These are phyloP conservation scores for Fusarium heterosporum DNA, from an alignment of 2,329 filamentous ascomycete genomes.

Conservation along the genomic window DNA sequence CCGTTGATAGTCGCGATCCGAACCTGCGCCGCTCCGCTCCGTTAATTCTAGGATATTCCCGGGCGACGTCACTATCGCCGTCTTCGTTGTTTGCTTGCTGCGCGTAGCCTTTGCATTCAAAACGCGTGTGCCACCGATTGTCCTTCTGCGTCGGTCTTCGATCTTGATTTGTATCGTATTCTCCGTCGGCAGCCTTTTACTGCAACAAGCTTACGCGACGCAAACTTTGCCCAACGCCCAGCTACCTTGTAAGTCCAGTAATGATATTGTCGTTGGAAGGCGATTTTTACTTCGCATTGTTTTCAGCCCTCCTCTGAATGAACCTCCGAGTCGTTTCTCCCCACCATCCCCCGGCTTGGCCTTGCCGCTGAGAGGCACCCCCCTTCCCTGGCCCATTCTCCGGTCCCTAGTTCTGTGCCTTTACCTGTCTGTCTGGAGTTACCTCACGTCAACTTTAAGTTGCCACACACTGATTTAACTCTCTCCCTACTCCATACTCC, in stretches of 20 bases:
- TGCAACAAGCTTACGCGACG: constrained; percentile 23
- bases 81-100: constrained; percentile 32
- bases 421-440: constrained; percentile 13
- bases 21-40: constrained; percentile 44
- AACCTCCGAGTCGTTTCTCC: constrained; percentile 32
- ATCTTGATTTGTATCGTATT: constrained; percentile 32
- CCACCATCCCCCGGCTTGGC: constrained; percentile 18
- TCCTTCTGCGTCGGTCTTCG: constrained; percentile 32
- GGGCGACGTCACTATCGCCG: constrained; percentile 27
- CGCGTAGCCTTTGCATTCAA: constrained; percentile 29
- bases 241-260: constrained; percentile 29
- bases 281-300: constrained; percentile 9
- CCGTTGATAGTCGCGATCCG: constrained; percentile 33
- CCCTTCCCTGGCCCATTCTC: constrained; percentile 41
- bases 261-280: constrained; percentile 21
- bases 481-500: constrained; percentile 21
- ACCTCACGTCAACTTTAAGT: constrained; percentile 20
- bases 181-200: constrained; percentile 29
- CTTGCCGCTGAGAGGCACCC: constrained; percentile 38
- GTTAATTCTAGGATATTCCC: constrained; percentile 38
- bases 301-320: background rate
- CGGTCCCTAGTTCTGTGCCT: constrained; percentile 18
- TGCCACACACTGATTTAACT: constrained; percentile 39
- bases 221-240: constrained; percentile 31
- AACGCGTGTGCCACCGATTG: constrained; percentile 40